Evolutionary conservation across 345 rosid genomes (phyloP).

Genomic region (Ceriops zippeliana): DNA sequence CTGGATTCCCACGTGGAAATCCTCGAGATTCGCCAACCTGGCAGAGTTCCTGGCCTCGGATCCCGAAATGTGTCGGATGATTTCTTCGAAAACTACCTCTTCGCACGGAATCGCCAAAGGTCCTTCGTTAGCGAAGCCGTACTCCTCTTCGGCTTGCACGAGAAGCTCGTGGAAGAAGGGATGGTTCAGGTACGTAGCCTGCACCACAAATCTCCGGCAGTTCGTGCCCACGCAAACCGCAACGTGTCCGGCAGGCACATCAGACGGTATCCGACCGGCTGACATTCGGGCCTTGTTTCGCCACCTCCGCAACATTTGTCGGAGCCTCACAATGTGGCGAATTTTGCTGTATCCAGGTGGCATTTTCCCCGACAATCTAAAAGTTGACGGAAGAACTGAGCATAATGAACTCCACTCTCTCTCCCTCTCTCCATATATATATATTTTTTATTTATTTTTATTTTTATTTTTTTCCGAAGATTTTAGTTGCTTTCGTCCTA

Average conservation of each 20-base stretch:
- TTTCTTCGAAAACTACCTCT: slow-evolving; percentile 78
- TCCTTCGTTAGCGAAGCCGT: slow-evolving; percentile 72
- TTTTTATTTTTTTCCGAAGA: background rate
- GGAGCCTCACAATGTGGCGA: slow-evolving; percentile 86
- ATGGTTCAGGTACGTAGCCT: slow-evolving; percentile 86
- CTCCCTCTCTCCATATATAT: too few species aligned
- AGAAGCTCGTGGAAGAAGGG: slow-evolving; percentile 69
- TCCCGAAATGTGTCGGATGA: slow-evolving; percentile 58
- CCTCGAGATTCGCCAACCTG: slow-evolving; percentile 51
- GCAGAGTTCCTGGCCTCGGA: slow-evolving; percentile 47
- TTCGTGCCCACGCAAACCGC: slow-evolving; percentile 71
- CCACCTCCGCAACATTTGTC: slow-evolving; percentile 85
- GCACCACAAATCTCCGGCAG: slow-evolving; percentile 73
- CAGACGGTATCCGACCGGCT: slow-evolving; percentile 51
- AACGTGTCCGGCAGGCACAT: slow-evolving; percentile 94
- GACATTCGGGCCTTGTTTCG: slow-evolving; percentile 78
- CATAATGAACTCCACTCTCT: background rate
- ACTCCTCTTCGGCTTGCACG: slow-evolving; percentile 79
- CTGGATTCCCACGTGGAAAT: slow-evolving; percentile 45
- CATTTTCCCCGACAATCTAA: slow-evolving; percentile 35
- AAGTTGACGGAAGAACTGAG: background rate
- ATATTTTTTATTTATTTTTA: background rate
- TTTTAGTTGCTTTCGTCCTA: background rate
- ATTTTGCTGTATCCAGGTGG: slow-evolving; percentile 74
- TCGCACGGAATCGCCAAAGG: slow-evolving; percentile 89